Evolutionary conservation across 2,329 filamentous ascomycete genomes (phyloP).

Genomic region (Ophiostoma triangulosporum): DNA sequence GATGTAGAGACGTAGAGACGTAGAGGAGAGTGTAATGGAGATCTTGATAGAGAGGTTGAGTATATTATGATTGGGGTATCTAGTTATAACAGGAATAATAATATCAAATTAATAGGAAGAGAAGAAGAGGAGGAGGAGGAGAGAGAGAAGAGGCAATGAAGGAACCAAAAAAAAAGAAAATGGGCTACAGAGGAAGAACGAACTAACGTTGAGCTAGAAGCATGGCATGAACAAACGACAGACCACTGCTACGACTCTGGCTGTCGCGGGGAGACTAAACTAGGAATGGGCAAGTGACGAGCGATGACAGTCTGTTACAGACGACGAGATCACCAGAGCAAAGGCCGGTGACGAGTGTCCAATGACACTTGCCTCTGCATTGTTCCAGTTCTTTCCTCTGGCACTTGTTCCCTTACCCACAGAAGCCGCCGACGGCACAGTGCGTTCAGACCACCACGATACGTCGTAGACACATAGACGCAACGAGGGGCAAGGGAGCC

Average conservation of each 20-base stretch:
- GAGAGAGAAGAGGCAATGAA: neutral
- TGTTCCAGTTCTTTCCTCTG: neutral
- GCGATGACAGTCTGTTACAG: neutral
- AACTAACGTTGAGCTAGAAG: no score
- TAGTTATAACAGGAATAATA: neutral
- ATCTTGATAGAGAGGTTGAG: neutral
- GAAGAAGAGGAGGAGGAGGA: neutral
- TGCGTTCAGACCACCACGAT: neutral
- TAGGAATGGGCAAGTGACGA: neutral
- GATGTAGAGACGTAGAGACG: no score
- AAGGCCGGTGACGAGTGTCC: neutral
- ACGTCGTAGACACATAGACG: neutral
- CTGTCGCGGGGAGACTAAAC: neutral
- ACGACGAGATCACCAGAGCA: neutral
- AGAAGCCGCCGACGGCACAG: neutral
- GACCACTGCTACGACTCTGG: neutral
- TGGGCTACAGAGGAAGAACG: neutral
- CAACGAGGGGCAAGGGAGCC: neutral
- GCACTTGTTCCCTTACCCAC: neutral
- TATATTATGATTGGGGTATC: constrained; percentile 6
- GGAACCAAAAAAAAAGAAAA: neutral
- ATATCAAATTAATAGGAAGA: neutral
- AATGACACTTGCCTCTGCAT: neutral
- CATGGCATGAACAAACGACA: no score
- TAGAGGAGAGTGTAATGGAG: neutral